These are phyloP conservation scores for Fusarium nisikadoi DNA, from an alignment of 2,329 filamentous ascomycete genomes.

Conservation along the genomic window DNA sequence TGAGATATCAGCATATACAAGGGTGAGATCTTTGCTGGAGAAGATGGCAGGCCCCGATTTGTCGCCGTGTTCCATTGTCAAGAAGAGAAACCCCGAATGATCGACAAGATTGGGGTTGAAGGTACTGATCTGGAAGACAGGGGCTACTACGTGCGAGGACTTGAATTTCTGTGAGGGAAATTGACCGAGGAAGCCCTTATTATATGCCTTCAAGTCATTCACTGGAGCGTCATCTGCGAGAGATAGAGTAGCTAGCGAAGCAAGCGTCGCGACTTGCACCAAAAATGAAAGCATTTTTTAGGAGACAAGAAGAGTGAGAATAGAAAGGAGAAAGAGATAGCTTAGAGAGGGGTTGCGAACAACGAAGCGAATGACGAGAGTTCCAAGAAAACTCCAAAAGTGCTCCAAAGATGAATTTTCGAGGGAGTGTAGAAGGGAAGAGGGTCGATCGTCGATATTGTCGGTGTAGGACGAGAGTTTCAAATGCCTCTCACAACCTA, in stretches of 20 bases:
- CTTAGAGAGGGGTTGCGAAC: background rate
- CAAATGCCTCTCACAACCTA: conserved; percentile 14
- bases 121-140: conserved; percentile 38
- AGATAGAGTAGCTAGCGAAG: conserved; percentile 1
- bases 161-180: conserved; percentile 37
- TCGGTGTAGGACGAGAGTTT: conserved; percentile 22
- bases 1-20: conserved; percentile 36
- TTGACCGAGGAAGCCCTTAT: conserved; percentile 25
- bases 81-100: conserved; percentile 33
- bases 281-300: conserved; percentile 22
- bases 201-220: conserved; percentile 29
- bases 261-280: background rate
- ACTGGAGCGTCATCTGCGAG: conserved; percentile 28
- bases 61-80: conserved; percentile 26
- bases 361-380: conserved; percentile 16
- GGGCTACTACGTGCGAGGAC: conserved; percentile 33
- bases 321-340: background rate
- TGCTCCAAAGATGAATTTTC: conserved; percentile 6
- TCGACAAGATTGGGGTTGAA: conserved; percentile 33
- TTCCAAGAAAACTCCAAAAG: conserved; percentile 40
- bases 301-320: background rate
- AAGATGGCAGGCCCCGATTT: conserved; percentile 39
- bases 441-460: background rate
- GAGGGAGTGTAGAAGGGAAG: conserved; percentile 10
- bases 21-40: conserved; percentile 39